These are phyloP conservation scores for Wallemia hederae DNA, from an alignment of 1,284 basidiomycete species.

Conservation along the genomic window DNA sequence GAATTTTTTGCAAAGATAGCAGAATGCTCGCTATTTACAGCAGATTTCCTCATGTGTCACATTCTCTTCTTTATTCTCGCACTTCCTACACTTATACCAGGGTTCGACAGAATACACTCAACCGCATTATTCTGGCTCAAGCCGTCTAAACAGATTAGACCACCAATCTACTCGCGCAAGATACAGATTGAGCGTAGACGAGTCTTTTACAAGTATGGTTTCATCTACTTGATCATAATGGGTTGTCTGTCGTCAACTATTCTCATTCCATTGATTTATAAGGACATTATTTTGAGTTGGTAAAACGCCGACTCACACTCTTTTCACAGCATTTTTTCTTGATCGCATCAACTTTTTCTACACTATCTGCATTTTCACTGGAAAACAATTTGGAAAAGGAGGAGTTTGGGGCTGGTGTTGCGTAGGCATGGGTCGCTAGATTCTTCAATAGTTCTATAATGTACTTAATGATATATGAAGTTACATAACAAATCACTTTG, in stretches of 20 bases:
- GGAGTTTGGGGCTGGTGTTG: no score
- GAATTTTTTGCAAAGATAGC: conserved; percentile 90
- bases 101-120: conserved; percentile 58
- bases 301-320: background rate
- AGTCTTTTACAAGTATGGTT: conserved; percentile 32
- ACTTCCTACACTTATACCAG: conserved; percentile 56
- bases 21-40: conserved; percentile 78
- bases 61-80: conserved; percentile 44
- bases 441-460: background rate
- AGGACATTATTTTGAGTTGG: background rate
- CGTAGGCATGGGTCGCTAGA: no score
- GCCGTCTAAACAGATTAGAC: conserved; percentile 62
- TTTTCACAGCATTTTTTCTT: background rate
- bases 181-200: conserved; percentile 57
- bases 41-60: conserved; percentile 40
- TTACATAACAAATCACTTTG: background rate
- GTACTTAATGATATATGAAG: background rate
- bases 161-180: conserved; percentile 69
- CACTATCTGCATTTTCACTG: background rate
- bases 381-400: no score
- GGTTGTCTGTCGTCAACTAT: background rate
- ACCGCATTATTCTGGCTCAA: conserved; percentile 38
- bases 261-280: background rate
- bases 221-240: background rate
- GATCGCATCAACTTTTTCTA: background rate